phyloP scores from a whole-genome alignment of 1,284 basidiomycete species.

The Apiotrichum domesticum region DNA sequence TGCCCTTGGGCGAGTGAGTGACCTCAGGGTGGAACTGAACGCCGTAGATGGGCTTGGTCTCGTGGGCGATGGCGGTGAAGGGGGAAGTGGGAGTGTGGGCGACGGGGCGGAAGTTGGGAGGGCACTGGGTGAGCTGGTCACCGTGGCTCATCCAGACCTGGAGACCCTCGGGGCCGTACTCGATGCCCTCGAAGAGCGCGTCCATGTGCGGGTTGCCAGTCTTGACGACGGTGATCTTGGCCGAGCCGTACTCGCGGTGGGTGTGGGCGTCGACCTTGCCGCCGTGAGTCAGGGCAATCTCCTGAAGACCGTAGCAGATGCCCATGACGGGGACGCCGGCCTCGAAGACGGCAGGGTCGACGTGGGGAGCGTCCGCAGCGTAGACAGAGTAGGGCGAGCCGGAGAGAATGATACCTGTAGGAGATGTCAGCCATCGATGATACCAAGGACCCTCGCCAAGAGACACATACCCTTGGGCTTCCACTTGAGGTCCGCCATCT shows the following conservation, averaged over 20 bases:
- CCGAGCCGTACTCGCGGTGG: conserved; percentile 93
- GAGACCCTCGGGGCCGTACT: conserved; percentile 58
- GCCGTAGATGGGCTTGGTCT: conserved; percentile 84
- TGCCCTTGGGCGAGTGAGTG: conserved; percentile 86
- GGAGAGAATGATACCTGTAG: conserved; percentile 86
- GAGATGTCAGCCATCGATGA: background rate
- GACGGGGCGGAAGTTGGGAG: conserved; percentile 79
- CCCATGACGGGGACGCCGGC: conserved; percentile 88
- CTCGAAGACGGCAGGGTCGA: conserved; percentile 90
- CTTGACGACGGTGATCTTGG: conserved; percentile 69
- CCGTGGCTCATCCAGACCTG: conserved; percentile 99
- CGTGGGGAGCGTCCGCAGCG: conserved; percentile 84
- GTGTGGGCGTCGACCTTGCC: conserved; percentile 84
- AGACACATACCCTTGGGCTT: conserved; percentile 75
- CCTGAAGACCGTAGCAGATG: conserved; percentile 97
- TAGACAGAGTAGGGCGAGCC: conserved; percentile 99
- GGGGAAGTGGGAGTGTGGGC: conserved; percentile 84
- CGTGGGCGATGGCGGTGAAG: conserved; percentile 88
- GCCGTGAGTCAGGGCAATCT: conserved; percentile 85
- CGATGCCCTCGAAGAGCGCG: conserved; percentile 76
- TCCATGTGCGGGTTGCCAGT: conserved; percentile 61
- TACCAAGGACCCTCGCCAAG: no score
- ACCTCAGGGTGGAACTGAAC: conserved; percentile 99
- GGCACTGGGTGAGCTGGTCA: conserved; percentile 80
- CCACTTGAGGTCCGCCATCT: conserved; percentile 82